These are phyloP conservation scores for Coemansia sp. DNA, from an alignment of 192 early-diverging fungal species.

Conservation along the genomic window DNA sequence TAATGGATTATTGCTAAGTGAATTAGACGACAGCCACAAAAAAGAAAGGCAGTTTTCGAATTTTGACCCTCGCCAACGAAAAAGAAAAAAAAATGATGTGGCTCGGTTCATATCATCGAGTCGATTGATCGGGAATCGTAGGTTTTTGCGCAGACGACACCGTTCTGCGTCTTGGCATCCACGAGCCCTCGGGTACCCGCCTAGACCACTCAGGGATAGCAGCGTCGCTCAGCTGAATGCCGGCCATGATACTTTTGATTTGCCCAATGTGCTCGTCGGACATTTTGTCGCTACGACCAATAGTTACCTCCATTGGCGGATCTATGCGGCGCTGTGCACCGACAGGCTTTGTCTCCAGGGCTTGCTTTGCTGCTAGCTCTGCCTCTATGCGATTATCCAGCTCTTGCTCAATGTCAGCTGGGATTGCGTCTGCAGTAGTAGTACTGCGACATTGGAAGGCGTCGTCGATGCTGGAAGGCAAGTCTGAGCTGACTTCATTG, in stretches of 20 bases:
- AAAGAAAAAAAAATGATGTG: neutral
- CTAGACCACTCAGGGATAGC: constrained; percentile 50
- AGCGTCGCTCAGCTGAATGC: constrained; percentile 35
- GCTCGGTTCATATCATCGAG: neutral
- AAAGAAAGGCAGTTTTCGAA: neutral
- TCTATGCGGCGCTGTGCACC: neutral
- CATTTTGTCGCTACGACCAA: constrained; percentile 19
- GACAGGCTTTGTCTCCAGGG: neutral
- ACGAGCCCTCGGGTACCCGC: constrained; percentile 33
- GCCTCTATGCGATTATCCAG: constrained; percentile 22
- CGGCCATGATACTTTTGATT: constrained; percentile 47
- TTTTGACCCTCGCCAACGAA: neutral
- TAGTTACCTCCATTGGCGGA: constrained; percentile 20
- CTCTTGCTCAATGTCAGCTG: neutral
- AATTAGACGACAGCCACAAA: too few relatives aligned
- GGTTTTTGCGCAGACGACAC: constrained; percentile 4
- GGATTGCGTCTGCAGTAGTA: neutral
- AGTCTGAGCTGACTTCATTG: neutral
- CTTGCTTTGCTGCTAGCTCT: constrained; percentile 10
- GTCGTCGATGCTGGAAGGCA: neutral
- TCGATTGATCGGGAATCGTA: neutral
- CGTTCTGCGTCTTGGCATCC: constrained; percentile 44
- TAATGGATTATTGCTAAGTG: neutral
- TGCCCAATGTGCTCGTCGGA: constrained; percentile 33
- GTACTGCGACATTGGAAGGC: neutral